Base-by-base conservation (phyloP, 2,329 filamentous ascomycete species). In the Xylariaceae sp. region DNA sequence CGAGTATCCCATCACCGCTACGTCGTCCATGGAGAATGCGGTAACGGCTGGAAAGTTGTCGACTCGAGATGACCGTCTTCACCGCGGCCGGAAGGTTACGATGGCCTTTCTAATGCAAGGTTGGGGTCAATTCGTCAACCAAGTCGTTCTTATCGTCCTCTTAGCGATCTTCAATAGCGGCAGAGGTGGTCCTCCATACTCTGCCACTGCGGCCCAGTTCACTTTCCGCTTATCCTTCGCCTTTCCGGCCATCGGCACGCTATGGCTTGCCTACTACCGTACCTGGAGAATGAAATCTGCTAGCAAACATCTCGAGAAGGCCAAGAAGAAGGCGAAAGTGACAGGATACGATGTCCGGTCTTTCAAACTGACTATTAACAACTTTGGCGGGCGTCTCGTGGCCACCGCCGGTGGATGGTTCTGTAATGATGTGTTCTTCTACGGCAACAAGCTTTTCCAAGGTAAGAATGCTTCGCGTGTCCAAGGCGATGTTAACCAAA, bases 381-480 rank as follows among this genome's bases (percentile, higher is more conserved):
- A 96, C 78, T 98, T 97, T 65, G 91, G 92, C 46, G 89, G 89
- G 50, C 91, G 93, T 65, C 77, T 98, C 20, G 70, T 96, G 19
- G 93, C 93, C 48, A 97, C 93, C 19, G 87, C 93, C 10, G 90
- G 90, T 54, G 85, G 87, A 37, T 98, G 93, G 93, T 98, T 93
- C 76, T 90, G 88, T 78, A 98, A 98, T 75, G 93, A 98, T 70
- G 89, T 98, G 64, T 97, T 98, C 83, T 98, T 98, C 81, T 98
- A 98, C 79, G 93, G 93, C 67, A 97, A 96, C 88, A 97, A 96
- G 83, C 88, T 97, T 51, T 97, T 97, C 84, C 93, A 96, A 77
- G 85, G 67, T 67, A 61, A 57, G 66, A 23, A 40, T n/a, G 9
- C 16, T 5, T n/a, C 19, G 7, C 2, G 16, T 9, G 14, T 16